Percentiles rank a stretch among this genome's conserved stretches.
phyloP scores from a whole-genome alignment of 2,329 filamentous ascomycete species.

The Trichophyton schoenleinii region DNA sequence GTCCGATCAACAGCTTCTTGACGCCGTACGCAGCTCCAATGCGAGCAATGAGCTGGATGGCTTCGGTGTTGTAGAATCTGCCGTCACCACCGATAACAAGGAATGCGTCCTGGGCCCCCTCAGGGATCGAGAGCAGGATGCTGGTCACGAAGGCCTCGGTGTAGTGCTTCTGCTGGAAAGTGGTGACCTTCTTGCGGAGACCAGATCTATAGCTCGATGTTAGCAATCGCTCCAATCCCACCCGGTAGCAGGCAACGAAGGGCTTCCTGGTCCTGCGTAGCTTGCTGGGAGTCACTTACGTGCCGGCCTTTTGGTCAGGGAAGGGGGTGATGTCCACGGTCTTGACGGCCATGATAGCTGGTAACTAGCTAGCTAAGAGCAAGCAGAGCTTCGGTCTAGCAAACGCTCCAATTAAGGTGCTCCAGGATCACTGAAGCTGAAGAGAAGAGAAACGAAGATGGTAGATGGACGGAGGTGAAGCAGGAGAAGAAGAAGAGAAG shows the following conservation, averaged over 20 bases:
- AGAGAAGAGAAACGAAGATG: not conserved
- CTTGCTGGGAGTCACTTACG: constrained; percentile 48
- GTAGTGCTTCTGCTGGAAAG: constrained; percentile 93
- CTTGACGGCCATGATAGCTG: constrained; percentile 55
- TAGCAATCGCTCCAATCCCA: not conserved
- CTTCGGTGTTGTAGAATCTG: constrained; percentile 92
- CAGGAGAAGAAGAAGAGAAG: not conserved
- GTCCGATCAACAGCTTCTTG: constrained; percentile 95
- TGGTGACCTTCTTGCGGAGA: constrained; percentile 96
- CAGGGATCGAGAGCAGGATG: constrained; percentile 90
- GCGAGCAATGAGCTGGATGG: constrained; percentile 92
- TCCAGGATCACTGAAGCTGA: not conserved
- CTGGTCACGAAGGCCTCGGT: constrained; percentile 90
- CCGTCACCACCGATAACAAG: constrained; percentile 97
- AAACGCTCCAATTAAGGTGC: not conserved
- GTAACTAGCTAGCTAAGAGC: not conserved
- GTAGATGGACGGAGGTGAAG: not conserved
- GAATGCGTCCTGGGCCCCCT: constrained; percentile 75
- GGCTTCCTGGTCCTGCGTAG: not conserved
- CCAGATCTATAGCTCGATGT: constrained; percentile 54
- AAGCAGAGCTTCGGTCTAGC: not conserved
- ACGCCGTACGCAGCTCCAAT: constrained; percentile 94
- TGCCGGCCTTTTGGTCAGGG: constrained; percentile 96
- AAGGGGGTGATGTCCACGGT: constrained; percentile 76
- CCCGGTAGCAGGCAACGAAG: not conserved